Conservation (phyloP, 73 alveolate genomes). For the Paramecium octaurelia region DNA sequence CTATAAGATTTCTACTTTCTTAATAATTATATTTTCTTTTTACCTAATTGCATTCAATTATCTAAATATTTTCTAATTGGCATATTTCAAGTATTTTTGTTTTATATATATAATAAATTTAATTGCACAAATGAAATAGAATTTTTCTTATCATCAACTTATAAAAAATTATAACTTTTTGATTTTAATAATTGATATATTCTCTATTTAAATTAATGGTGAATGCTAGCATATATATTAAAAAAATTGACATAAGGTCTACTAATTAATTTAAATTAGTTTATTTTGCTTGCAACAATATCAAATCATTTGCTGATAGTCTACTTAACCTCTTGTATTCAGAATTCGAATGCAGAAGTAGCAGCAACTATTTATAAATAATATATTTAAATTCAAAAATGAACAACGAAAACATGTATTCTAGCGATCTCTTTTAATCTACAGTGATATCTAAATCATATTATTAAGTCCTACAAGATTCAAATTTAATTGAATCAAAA, state of each 20-base stretch:
- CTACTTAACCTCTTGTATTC: background rate
- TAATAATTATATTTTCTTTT: background rate
- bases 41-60: no score
- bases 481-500: constrained; percentile 32
- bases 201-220: no score
- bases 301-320: no score
- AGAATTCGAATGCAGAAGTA: background rate
- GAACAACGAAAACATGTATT: constrained; percentile 40
- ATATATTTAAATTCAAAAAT: constrained; percentile 12
- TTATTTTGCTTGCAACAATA: no score
- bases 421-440: constrained; percentile 42
- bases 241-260: no score
- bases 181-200: no score
- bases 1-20: background rate
- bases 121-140: background rate
- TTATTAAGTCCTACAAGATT: constrained; percentile 17
- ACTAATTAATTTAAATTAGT: no score
- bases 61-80: background rate
- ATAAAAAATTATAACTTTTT: no score
- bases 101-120: background rate
- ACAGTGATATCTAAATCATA: constrained; percentile 41
- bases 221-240: no score
- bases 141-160: background rate
- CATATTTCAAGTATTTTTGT: background rate
- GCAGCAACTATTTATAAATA: background rate